Conservation (phyloP, 768 basidiomycete species). For the Clitopilus passeckerianus region DNA sequence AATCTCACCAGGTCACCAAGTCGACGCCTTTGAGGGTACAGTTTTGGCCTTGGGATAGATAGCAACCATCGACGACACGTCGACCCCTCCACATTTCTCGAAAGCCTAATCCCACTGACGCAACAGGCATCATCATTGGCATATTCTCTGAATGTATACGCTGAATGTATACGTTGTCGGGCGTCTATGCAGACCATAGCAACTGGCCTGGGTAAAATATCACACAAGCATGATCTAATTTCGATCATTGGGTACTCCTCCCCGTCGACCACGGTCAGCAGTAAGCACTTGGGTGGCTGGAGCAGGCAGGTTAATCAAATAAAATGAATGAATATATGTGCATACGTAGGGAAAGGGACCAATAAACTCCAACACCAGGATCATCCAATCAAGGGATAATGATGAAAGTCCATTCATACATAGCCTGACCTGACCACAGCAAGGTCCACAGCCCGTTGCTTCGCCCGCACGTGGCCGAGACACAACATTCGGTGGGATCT, state of each 20-base stretch:
- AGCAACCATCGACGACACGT: no score
- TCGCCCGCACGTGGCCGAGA: background rate
- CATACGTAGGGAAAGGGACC: background rate
- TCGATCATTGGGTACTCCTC: background rate
- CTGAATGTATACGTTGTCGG: background rate
- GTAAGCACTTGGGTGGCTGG: no score
- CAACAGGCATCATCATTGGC: background rate
- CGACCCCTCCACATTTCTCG: no score
- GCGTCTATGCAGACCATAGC: background rate
- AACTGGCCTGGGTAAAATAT: background rate
- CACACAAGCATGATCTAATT: background rate
- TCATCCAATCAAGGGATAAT: background rate
- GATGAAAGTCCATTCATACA: background rate
- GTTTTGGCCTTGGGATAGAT: no score
- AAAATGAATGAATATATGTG: background rate
- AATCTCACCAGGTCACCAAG: no score
- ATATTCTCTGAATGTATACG: background rate
- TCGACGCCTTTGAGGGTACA: no score
- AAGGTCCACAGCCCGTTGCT: background rate
- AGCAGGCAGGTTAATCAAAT: no score
- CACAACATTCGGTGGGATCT: background rate
- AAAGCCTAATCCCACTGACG: background rate
- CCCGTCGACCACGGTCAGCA: background rate
- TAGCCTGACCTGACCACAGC: no score
- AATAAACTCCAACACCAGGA: background rate